Conservation (phyloP, 352 stramenopile genomes). For the Phytopythium mirpurense region DNA sequence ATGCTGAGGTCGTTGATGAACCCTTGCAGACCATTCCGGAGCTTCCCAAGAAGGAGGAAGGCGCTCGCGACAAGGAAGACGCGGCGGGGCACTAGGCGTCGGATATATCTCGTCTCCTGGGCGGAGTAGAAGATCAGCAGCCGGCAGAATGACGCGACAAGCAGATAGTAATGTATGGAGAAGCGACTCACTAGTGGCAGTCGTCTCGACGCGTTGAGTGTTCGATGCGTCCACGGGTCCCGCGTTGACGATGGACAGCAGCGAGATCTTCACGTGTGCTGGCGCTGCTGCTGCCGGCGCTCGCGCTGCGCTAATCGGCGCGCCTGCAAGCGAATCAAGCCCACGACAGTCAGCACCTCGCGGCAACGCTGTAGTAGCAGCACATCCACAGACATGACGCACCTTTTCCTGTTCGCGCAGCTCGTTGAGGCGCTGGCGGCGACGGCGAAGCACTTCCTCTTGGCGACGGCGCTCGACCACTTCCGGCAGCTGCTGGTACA, state of each 20-base stretch:
- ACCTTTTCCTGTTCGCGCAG: constrained; percentile 73
- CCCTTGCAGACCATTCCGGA: constrained; percentile 44
- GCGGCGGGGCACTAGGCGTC: constrained; percentile 1
- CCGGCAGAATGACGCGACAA: neutral
- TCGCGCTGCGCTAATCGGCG: constrained; percentile 51
- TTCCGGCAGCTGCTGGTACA: constrained; percentile 71
- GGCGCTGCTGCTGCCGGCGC: constrained; percentile 27
- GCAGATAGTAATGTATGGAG: neutral
- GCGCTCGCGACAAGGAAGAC: neutral
- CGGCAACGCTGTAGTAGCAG: too few relatives aligned
- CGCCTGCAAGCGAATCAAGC: constrained; percentile 15
- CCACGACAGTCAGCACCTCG: neutral
- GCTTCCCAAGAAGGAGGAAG: constrained; percentile 15
- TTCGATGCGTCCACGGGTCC: too few relatives aligned
- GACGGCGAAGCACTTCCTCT: constrained; percentile 60
- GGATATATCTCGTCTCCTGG: neutral
- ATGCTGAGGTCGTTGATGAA: neutral
- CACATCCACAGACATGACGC: neutral
- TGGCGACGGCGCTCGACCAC: constrained; percentile 68
- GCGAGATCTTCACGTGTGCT: neutral
- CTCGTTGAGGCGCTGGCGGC: constrained; percentile 56
- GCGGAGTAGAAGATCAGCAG: neutral
- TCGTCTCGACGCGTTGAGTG: too few relatives aligned
- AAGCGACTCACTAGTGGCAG: too few relatives aligned
- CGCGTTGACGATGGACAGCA: too few relatives aligned